Evolutionary conservation across 2,329 filamentous ascomycete genomes (phyloP), one percentile per base, ranked within the genome.

Genomic region (Davidsoniella australis): DNA sequence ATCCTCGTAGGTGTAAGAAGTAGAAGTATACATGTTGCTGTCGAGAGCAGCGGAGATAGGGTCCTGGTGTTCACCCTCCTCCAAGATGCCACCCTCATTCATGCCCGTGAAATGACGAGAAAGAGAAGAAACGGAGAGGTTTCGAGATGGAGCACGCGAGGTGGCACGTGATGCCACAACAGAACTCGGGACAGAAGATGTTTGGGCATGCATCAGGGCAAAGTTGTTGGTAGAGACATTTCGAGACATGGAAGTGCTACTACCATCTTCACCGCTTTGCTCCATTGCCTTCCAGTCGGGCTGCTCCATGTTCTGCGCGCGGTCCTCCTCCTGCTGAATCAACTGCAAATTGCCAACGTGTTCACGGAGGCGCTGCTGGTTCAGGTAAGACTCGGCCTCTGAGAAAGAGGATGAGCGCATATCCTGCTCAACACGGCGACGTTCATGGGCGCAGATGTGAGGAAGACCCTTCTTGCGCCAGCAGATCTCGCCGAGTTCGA

Each of bases 381-480:
- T 78, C 38, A 72, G 70, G 54, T 80, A 70, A 62, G 81, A 72
- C 59, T 77, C 76, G 54, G 48, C 39, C 18, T 18, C 29, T 1
- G 47, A 39, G 26, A 46, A 39, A 24, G 38, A 42, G 17, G 29
- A 46, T 38, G 39, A 46, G 33, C 67, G 69, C 61, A 77, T 74
- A 59, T 86, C 82, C 47, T 77, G 76, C 60, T 93, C 82, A 56
- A 91, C 75, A 49, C 88, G 77, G 52, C 78, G 73, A 57, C 85
- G 84, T 62, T 98, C 91, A 58, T 87, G 80, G 29, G 79, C 70
- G 57, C 85, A 85, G 55, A 96, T 83, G 58, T 87, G 83, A 50
- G 81, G 82, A 5, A 87, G 71, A 5, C 86, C 89, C 65, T 88
- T 86, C 62, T 83, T 89, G 49, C 91, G 78, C 91, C 91, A 98